Evolutionary conservation across 306 rosid species (phyloP).

Genomic region (Lotus japonicus): DNA sequence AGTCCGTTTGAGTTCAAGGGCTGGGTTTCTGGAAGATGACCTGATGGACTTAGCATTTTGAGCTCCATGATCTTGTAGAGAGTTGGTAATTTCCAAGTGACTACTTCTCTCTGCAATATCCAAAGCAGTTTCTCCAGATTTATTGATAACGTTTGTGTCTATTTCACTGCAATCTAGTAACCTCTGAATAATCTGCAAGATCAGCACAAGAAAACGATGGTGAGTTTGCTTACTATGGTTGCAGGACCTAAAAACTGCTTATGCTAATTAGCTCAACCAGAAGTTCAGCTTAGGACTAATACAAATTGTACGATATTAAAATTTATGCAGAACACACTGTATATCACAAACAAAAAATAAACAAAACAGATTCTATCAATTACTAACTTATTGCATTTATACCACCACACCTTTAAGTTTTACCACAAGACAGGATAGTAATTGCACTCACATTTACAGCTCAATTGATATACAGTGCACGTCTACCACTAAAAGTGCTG

Average conservation of each 20-base stretch:
- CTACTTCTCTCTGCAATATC: conserved; percentile 60
- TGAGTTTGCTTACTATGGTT: conserved; percentile 10
- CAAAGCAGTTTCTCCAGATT: conserved; percentile 60
- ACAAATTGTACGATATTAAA: conserved; percentile 2
- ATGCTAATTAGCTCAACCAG: background rate
- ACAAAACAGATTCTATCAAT: background rate
- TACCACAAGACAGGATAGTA: background rate
- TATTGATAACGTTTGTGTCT: conserved; percentile 39
- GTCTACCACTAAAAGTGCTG: conserved; percentile 2
- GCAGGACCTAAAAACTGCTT: conserved; percentile 6
- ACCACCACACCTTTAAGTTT: background rate
- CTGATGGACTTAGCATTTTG: conserved; percentile 53
- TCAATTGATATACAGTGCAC: background rate
- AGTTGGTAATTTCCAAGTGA: conserved; percentile 29
- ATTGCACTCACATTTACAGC: background rate
- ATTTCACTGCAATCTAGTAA: conserved; percentile 41
- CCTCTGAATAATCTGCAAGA: conserved; percentile 52
- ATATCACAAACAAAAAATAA: background rate
- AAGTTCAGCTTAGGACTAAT: background rate
- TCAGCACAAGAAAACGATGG: background rate
- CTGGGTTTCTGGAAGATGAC: conserved; percentile 32
- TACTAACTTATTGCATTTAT: background rate
- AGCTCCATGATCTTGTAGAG: conserved; percentile 46
- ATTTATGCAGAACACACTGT: background rate
- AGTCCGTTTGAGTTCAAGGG: conserved; percentile 58